Base-by-base conservation (phyloP, 805 yeast genomes). In the Dipodascus geniculatus region DNA sequence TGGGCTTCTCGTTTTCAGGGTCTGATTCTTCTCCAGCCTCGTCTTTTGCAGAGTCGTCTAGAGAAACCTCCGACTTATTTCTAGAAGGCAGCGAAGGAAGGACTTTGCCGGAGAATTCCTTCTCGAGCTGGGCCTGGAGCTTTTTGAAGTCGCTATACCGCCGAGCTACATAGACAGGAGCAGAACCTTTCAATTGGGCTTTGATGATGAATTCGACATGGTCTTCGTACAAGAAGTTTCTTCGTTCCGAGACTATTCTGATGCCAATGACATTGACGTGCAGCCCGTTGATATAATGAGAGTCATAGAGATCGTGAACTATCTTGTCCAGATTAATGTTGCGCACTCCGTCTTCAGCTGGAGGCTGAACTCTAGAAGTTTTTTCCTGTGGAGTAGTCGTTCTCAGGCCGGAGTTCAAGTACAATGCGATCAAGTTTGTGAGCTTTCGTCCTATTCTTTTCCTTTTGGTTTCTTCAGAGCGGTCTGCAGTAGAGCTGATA, bases 381-480 rank as follows among this genome's bases (percentile, higher is more conserved):
- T 65, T 65, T 4, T 65, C 66, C 20, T 58, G 60, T 17, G 59
- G 52, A 3, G 79, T 73, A 0, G 69, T 65, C 1, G 90, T 79
- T 3, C 82, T 80, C 16, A 90, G 64, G 35, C 89, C 85, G 0
- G 96, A 83, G 60, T 86, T 87, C 69, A 80, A 85, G 57, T 87
- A 73, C 62, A 88, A 71, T 23, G 85, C 67, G 19, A 89, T 66
- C 51, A 86, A 71, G 44, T 83, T 77, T 49, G 80, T 73, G n/a
- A 87, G 54, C 60, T 84, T 85, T 55, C 71, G 68, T 22, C 81
- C 81, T 49, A 82, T 68, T 58, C 85, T 78, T 60, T 78, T 77
- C 28, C 88, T 73, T 62, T 93, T 83, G 1, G 88, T 79, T n/a
- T 79, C 71, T 56, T 85, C 87, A 16, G 81, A 83, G 31, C 96